These are phyloP conservation scores for Heritiera littoralis DNA, from an alignment of 345 rosid genomes.

Conservation along the genomic window DNA sequence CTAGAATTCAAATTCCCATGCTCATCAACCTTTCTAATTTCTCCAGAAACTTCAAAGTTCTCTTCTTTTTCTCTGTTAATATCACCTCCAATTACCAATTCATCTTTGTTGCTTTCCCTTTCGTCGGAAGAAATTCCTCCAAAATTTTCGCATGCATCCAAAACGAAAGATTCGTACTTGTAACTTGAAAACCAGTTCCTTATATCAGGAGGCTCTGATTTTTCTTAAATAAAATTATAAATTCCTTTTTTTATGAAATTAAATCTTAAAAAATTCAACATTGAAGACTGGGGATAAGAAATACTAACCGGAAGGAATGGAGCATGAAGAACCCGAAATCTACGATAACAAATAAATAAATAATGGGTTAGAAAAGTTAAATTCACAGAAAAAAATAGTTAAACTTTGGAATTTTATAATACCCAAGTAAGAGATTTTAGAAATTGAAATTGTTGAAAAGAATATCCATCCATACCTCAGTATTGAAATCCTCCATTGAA, in stretches of 20 bases:
- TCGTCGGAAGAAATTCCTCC: slow-evolving; percentile 14
- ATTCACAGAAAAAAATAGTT: background rate
- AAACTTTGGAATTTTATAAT: background rate
- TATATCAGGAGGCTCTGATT: slow-evolving; percentile 29
- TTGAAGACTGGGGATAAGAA: background rate
- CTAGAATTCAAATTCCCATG: slow-evolving; percentile 20
- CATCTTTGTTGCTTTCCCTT: slow-evolving; percentile 11
- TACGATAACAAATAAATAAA: background rate
- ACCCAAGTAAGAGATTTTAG: background rate
- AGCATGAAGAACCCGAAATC: slow-evolving; percentile 22
- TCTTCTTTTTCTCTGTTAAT: background rate
- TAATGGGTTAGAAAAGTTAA: background rate
- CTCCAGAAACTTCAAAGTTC: background rate
- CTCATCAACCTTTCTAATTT: slow-evolving; percentile 22
- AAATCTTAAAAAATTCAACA: background rate
- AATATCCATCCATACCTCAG: slow-evolving; percentile 6
- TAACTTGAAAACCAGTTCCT: slow-evolving; percentile 35
- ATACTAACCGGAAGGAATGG: slow-evolving; percentile 22
- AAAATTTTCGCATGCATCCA: slow-evolving; percentile 19
- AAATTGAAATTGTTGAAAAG: background rate
- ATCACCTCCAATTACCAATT: background rate
- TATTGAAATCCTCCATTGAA: slow-evolving; percentile 8
- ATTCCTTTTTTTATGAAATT: background rate
- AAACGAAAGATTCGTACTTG: slow-evolving; percentile 32
- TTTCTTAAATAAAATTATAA: background rate